Evolutionary conservation across 202 grass and related monocot genomes (phyloP).

Genomic region (Saccharum hybrid): DNA sequence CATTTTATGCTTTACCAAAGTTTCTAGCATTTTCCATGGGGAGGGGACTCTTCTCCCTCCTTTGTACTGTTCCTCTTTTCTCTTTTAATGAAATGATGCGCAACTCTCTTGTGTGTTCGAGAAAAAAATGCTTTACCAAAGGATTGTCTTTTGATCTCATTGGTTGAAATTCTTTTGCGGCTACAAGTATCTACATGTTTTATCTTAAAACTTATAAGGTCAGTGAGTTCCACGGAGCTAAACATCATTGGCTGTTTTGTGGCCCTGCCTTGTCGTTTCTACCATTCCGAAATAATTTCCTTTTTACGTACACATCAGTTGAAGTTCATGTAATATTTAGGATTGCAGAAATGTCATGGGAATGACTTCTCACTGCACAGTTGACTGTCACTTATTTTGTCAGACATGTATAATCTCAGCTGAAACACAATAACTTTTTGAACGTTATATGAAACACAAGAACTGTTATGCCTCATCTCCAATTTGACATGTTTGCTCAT

Average conservation of each 20-base stretch:
- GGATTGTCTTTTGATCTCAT: slow-evolving; percentile 24
- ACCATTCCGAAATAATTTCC: background rate
- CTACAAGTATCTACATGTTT: slow-evolving; percentile 27
- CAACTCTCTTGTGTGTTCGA: background rate
- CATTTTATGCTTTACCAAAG: slow-evolving; percentile 21
- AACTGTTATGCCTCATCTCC: background rate
- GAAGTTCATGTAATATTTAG: background rate
- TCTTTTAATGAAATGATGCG: background rate
- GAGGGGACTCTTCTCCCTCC: background rate
- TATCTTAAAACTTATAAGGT: slow-evolving; percentile 1
- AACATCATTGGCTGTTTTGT: slow-evolving; percentile 16
- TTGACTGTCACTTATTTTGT: slow-evolving; percentile 3
- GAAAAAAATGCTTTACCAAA: slow-evolving; percentile 1
- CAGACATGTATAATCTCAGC: slow-evolving; percentile 7
- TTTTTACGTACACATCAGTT: background rate
- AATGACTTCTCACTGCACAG: background rate
- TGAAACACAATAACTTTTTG: background rate
- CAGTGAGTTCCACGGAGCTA: slow-evolving; percentile 16
- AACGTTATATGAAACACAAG: background rate
- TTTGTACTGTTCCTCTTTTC: background rate
- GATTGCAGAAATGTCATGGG: background rate
- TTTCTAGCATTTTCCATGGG: background rate
- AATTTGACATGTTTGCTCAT: slow-evolving; percentile 16
- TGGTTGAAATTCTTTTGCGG: background rate
- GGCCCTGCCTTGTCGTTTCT: background rate